phyloP scores from a whole-genome alignment of 495 filamentous ascomycete species.

The Penicillium paxilli region DNA sequence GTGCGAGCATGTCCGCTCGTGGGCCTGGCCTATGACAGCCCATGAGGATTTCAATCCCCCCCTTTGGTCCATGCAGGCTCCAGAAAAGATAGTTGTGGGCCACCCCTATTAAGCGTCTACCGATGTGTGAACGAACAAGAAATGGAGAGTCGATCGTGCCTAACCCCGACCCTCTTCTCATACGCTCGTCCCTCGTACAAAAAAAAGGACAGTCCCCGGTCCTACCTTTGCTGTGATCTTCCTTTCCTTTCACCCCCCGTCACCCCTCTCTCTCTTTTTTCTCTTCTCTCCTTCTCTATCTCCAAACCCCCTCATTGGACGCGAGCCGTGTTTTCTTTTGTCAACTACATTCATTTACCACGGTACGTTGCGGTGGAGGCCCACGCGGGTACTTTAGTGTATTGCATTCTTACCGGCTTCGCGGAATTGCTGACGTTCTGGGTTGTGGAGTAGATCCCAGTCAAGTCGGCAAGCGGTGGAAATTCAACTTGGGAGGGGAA shows the following conservation, averaged over 20 bases:
- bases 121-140: conserved; percentile 2
- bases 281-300: not conserved
- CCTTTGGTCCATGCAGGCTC: conserved; percentile 7
- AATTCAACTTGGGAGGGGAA: not conserved
- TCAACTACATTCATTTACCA: not conserved
- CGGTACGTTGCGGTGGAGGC: not conserved
- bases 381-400: not conserved
- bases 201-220: conserved; percentile 7
- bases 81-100: conserved; percentile 11
- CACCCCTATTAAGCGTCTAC: conserved; percentile 19
- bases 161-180: not conserved
- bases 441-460: conserved; percentile 1
- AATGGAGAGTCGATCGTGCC: conserved; percentile 5
- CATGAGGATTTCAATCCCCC: conserved; percentile 2
- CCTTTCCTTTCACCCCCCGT: conserved; percentile 2
- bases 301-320: not conserved
- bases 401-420: not conserved
- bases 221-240: not conserved
- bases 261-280: not conserved
- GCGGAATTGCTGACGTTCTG: conserved; percentile 2
- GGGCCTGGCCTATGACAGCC: conserved; percentile 5
- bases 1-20: conserved; percentile 7
- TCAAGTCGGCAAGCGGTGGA: not conserved
- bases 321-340: not conserved
- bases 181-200: conserved; percentile 5